Evolutionary conservation across 2,329 filamentous ascomycete species (phyloP), one percentile per base, ranked within the genome.

Genomic region (Lasiodiplodia sp.): DNA sequence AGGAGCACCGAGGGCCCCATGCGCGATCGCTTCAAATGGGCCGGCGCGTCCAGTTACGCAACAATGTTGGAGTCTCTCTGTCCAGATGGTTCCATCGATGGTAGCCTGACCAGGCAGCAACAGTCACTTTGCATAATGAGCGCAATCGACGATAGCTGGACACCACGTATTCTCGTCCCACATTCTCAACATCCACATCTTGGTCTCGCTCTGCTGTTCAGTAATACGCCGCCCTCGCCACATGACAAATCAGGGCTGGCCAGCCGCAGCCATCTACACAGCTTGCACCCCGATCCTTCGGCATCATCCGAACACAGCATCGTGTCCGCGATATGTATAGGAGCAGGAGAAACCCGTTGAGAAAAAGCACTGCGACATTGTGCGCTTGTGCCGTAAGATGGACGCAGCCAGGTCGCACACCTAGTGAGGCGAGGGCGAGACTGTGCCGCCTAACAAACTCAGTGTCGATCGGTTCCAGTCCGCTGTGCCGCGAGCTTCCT

Each of bases 161-260:
- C 31, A 34, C 8, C 7, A 47, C 44, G 55, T 37, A 21, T 37
- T 21, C 37, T 6, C 37, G 28, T 57, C 18, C 55, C 34, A 37
- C 25, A 4, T n/a, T 31, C 28, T 34, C 55, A n/a, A 40, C 12
- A n/a, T 40, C 56, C 34, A 60, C 23, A 14, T 8, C 16, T 10
- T n/a, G 11, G 34, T 7, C n/a, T 37, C 56, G 7, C 1, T 12
- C 57, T 31, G 40, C 14, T 49, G 58, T 37, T 49, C 58, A 63
- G 16, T 18, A 31, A 51, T 63, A 10, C 38, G 23, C 14, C 14
- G 23, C 58, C 3, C 44, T 47, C 40, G 37, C 25, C 40, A 21
- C 40, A 49, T 63, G 47, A 60, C 57, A 60, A 47, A 60, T 47
- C n/a, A 47, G 18, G 44, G 57, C 57, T 4, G 23, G 40, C 18